Conservation (phyloP, 768 basidiomycete species). For the Hygrocybe coccinea region DNA sequence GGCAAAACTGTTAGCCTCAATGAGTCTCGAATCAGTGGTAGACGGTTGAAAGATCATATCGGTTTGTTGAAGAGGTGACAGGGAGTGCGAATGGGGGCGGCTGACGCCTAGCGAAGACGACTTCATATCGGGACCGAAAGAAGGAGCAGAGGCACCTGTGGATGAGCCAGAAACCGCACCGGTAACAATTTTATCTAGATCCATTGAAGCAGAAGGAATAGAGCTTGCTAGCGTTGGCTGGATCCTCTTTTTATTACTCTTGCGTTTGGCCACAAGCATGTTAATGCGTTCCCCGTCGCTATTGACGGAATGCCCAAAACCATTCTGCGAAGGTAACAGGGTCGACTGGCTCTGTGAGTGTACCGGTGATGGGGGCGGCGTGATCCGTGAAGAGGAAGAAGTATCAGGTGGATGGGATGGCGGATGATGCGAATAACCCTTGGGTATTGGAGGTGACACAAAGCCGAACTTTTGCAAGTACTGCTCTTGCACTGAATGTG, state of each 20-base stretch:
- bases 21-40: background rate
- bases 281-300: constrained; percentile 59
- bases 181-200: constrained; percentile 3
- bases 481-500: constrained; percentile 65
- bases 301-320: constrained; percentile 38
- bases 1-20: background rate
- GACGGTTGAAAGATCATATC: background rate
- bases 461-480: constrained; percentile 83
- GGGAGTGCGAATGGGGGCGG: background rate
- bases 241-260: constrained; percentile 54
- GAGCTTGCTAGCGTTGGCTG: constrained; percentile 21
- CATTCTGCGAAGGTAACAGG: constrained; percentile 35
- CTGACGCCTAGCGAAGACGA: background rate
- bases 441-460: constrained; percentile 57
- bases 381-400: constrained; percentile 25
- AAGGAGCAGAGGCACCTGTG: background rate
- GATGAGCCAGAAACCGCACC: background rate
- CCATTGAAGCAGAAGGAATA: constrained; percentile 22
- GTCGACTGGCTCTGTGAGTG: constrained; percentile 22
- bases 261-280: constrained; percentile 70
- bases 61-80: no score
- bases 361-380: constrained; percentile 48
- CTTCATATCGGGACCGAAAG: background rate
- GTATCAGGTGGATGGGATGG: constrained; percentile 15
- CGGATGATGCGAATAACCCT: constrained; percentile 59